These are phyloP conservation scores for Canariomyces notabilis DNA, from an alignment of 2,329 filamentous ascomycete genomes.

Conservation along the genomic window DNA sequence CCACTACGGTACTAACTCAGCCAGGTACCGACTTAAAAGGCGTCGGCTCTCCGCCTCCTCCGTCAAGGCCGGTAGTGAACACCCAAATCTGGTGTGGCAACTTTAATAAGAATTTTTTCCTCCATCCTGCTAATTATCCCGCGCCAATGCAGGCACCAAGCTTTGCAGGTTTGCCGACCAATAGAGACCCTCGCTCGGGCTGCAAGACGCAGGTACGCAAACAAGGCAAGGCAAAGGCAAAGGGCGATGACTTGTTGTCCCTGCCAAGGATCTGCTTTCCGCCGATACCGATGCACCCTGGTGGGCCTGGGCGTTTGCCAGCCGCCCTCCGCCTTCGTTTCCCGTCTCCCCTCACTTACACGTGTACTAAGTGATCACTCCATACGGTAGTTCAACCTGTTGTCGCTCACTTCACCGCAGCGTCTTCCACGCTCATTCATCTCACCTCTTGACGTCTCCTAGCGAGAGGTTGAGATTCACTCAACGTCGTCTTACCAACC, in stretches of 20 bases:
- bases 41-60: too few species aligned
- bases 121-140: background rate
- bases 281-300: too few species aligned
- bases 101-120: conserved; percentile 7
- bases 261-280: background rate
- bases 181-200: conserved; percentile 2
- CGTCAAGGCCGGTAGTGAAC: too few species aligned
- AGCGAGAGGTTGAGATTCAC: background rate
- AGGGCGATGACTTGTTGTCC: background rate
- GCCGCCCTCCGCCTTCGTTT: background rate
- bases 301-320: too few species aligned
- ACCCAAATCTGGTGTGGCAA: conserved; percentile 15
- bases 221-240: too few species aligned
- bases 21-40: too few species aligned
- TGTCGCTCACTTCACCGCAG: background rate
- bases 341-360: too few species aligned
- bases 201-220: conserved; percentile 16
- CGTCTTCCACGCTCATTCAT: background rate
- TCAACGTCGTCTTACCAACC: background rate
- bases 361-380: too few species aligned
- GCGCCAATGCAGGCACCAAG: conserved; percentile 5
- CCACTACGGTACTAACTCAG: too few species aligned
- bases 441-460: background rate
- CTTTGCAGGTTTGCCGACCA: conserved; percentile 13
- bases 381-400: too few species aligned